Percentiles rank a stretch among this genome's conserved stretches.
phyloP scores from a whole-genome alignment of 2,329 filamentous ascomycete genomes.

The Fusarium sp. region DNA sequence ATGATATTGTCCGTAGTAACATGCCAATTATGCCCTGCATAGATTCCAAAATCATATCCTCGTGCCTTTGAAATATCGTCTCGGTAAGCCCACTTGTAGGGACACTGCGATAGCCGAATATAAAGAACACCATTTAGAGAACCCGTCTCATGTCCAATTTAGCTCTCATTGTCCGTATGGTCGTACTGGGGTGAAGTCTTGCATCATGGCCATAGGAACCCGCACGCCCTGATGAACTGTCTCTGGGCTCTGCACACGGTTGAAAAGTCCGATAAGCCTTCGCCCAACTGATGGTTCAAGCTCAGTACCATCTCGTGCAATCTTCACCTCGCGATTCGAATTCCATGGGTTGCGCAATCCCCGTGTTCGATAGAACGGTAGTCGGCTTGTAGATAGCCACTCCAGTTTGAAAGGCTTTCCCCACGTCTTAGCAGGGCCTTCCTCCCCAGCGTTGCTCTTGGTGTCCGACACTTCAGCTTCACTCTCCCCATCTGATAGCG shows the following conservation, averaged over 20 bases:
- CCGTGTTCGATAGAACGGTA: conserved; percentile 90
- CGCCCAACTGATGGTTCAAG: conserved; percentile 85
- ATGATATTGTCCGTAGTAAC: conserved; percentile 19
- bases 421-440: conserved; percentile 72
- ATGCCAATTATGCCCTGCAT: conserved; percentile 41
- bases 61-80: conserved; percentile 43
- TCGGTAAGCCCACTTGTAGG: conserved; percentile 18
- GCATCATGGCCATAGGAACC: conserved; percentile 50
- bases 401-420: conserved; percentile 92
- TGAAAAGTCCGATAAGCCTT: conserved; percentile 82
- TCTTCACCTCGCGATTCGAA: conserved; percentile 93
- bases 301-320: conserved; percentile 93
- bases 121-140: conserved; percentile 26
- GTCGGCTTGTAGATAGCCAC: conserved; percentile 84
- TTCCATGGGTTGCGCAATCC: conserved; percentile 95
- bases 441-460: conserved; percentile 56
- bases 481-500: conserved; percentile 56
- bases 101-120: not conserved
- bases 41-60: conserved; percentile 29
- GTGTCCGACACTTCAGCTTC: conserved; percentile 52
- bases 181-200: conserved; percentile 54
- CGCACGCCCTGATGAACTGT: conserved; percentile 47
- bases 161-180: conserved; percentile 48
- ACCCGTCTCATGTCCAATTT: conserved; percentile 16
- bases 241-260: conserved; percentile 61